Base-by-base conservation (phyloP, 306 rosid species). In the Corylus avellana region DNA sequence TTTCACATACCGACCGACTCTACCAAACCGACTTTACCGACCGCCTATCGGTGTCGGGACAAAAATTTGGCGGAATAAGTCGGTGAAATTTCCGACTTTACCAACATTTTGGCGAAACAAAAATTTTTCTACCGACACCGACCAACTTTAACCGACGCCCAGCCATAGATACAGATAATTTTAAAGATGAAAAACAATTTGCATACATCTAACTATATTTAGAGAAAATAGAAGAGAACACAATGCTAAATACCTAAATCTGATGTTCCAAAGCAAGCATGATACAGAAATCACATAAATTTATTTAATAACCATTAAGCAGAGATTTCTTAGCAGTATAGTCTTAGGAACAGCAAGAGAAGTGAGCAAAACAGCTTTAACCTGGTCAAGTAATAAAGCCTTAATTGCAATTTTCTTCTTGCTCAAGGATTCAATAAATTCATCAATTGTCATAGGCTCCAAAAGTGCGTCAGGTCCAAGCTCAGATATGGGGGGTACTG, bases 391-490 rank as follows among this genome's bases (percentile, higher is more conserved):
- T 84, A 95, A 87, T 46, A 92, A 86, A 86, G 98, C 81, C 88
- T 95, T 95, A 81, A 95, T 90, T 72, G 91, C 91, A 66, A 89
- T 79, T 91, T 95, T 95, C 92, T 90, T 95, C 90, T 92, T 95
- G 85, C 86, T 86, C 91, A 95, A 75, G 59, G 89, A 87, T 79
- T 85, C 80, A 57, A 78, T 68, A 84, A 95, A 92, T 56, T 81
- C 90, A 82, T 90, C 89, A 55, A 75, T 84, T 13, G 89, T 75
- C 97, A 89, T 87, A 9, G 90, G 94, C 77, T 95, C 98, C 72
- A 85, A 85, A 76, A 95, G 89, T 62, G 98, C 98, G 85, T 95
- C 98, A 13, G 97, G 98, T 63, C 98, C 98, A 68, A 95, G 98
- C 86, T 92, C 94, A 58, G 95, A 87, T 89, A 95, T 90, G 69